Conservation (phyloP, 345 rosid genomes). For the Pugionium dolabratum region DNA sequence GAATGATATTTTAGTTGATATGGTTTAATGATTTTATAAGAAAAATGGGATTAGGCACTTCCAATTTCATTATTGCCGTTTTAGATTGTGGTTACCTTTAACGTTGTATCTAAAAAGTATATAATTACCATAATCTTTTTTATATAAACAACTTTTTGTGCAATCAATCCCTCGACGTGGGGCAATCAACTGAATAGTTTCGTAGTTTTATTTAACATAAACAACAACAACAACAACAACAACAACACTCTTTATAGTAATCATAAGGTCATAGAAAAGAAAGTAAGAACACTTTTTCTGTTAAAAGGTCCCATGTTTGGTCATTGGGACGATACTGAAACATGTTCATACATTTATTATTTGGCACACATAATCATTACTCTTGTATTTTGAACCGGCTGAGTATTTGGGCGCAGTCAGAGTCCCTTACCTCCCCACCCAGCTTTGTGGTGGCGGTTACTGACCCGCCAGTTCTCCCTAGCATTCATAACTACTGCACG, state of each 20-base stretch:
- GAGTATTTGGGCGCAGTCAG: conserved; percentile 4
- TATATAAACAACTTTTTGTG: background rate
- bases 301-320: conserved; percentile 5
- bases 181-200: background rate
- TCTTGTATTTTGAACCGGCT: conserved; percentile 18
- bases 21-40: no score
- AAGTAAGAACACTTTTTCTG: background rate
- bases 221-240: conserved; percentile 25
- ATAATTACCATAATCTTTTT: no score
- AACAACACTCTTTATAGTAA: background rate
- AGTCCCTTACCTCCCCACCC: conserved; percentile 35
- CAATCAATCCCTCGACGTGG: background rate
- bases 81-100: no score
- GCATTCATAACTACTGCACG: no score
- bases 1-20: no score
- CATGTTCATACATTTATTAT: conserved; percentile 24
- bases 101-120: no score
- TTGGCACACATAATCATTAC: conserved; percentile 14
- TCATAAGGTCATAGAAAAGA: conserved; percentile 13
- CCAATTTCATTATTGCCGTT: no score
- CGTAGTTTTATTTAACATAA: conserved; percentile 29
- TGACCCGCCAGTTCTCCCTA: no score
- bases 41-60: no score
- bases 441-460: conserved; percentile 9
- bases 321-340: conserved; percentile 28